Evolutionary conservation across 306 rosid genomes (phyloP).

Genomic region (Sechiopsis laciniata): DNA sequence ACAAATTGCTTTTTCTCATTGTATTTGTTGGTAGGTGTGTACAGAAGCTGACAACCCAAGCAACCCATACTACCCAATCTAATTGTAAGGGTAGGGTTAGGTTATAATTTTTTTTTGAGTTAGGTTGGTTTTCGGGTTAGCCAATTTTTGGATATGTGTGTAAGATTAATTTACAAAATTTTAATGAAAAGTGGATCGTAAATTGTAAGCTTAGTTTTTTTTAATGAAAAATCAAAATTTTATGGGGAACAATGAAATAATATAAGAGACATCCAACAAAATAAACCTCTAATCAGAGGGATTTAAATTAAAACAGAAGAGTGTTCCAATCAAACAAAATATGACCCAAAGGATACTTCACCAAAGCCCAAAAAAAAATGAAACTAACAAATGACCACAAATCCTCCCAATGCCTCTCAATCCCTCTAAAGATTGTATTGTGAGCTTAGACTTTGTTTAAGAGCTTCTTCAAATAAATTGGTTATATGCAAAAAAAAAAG

Average conservation of each 20-base stretch:
- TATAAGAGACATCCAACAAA: neutral
- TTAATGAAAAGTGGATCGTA: too few species aligned
- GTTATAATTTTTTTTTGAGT: too few species aligned
- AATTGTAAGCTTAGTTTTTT: neutral
- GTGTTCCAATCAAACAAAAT: too few species aligned
- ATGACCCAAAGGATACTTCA: neutral
- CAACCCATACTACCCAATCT: too few species aligned
- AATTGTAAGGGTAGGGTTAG: too few species aligned
- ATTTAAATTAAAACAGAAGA: too few species aligned
- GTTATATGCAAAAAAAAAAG: too few species aligned
- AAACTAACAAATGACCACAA: neutral
- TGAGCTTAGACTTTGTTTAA: neutral
- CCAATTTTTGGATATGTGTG: too few species aligned
- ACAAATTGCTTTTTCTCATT: conserved; percentile 77
- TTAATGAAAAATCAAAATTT: neutral
- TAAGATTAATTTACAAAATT: too few species aligned
- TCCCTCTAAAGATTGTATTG: neutral
- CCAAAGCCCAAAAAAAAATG: neutral
- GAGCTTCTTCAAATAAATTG: too few species aligned
- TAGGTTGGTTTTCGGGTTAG: too few species aligned
- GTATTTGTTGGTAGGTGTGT: conserved; percentile 57
- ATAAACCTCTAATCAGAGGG: neutral
- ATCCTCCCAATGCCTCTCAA: neutral
- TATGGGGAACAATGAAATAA: neutral
- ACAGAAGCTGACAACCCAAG: too few species aligned